A percentile compares a stretch with the other conserved stretches of the same genome.
phyloP scores from a whole-genome alignment of 495 filamentous ascomycete genomes.

The Aspergillus incahuasiensis region DNA sequence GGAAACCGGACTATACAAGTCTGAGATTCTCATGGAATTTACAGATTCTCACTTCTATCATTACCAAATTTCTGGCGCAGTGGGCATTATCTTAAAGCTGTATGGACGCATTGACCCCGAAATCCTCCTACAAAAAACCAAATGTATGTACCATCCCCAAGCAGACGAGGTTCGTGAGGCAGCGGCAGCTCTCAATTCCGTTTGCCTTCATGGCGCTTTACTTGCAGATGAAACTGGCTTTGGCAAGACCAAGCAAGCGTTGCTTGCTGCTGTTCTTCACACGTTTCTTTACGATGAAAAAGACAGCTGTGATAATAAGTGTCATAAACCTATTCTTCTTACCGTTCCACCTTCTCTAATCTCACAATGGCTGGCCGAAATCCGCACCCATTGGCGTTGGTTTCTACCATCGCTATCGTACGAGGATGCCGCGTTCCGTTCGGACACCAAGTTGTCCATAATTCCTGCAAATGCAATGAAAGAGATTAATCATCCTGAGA shows the following conservation, averaged over 20 bases:
- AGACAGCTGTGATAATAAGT: not conserved
- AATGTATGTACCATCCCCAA: not conserved
- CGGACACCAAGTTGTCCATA: too few relatives aligned
- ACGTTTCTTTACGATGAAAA: not conserved
- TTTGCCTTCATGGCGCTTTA: not conserved
- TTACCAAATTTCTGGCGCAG: too few relatives aligned
- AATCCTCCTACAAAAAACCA: not conserved
- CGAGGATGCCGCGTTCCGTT: too few relatives aligned
- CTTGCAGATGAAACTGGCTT: not conserved
- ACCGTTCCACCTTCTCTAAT: not conserved
- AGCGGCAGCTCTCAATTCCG: not conserved
- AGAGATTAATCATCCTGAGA: too few relatives aligned
- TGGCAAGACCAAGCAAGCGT: slow-evolving; percentile 1
- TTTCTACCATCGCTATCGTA: too few relatives aligned
- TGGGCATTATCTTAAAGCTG: too few relatives aligned
- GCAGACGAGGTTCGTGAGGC: not conserved
- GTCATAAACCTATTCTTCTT: not conserved
- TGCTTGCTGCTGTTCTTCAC: not conserved
- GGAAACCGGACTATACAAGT: not conserved
- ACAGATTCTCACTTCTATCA: too few relatives aligned
- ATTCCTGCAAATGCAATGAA: too few relatives aligned
- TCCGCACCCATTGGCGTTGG: not conserved
- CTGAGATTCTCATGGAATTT: too few relatives aligned
- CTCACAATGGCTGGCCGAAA: not conserved
- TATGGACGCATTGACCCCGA: too few relatives aligned